Conservation (phyloP, 257 asterid species). For the Paulownia fortunei region DNA sequence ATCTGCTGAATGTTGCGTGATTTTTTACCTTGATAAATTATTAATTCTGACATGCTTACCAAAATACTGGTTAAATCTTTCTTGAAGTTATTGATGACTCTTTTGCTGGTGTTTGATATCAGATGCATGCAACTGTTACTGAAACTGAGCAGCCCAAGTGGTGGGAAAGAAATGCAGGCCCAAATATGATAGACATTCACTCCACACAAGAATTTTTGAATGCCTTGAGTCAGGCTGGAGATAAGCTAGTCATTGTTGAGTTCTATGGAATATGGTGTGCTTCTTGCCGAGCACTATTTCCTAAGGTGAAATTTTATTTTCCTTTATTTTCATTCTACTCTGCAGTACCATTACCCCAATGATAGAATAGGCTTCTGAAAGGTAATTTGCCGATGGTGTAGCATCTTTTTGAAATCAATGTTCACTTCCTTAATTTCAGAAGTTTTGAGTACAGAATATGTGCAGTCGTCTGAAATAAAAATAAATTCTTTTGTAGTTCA, state of each 20-base stretch:
- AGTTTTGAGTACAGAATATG: background rate
- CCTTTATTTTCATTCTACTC: background rate
- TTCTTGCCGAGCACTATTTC: conserved; percentile 80
- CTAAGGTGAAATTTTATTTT: conserved; percentile 51
- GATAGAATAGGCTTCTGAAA: conserved; percentile 10
- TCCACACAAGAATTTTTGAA: conserved; percentile 67
- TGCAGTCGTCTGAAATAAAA: background rate
- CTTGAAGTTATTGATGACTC: background rate
- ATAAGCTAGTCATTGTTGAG: conserved; percentile 73
- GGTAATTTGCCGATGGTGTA: background rate
- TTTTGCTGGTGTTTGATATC: background rate
- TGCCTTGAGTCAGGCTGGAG: conserved; percentile 78
- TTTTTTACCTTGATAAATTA: background rate
- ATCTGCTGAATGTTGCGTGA: background rate
- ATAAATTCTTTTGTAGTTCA: background rate
- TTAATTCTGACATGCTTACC: background rate
- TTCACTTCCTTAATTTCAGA: background rate
- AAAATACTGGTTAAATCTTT: background rate
- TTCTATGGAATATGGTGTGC: conserved; percentile 90
- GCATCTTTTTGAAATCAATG: background rate
- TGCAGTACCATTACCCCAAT: background rate
- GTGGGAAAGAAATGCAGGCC: conserved; percentile 83
- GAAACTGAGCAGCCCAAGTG: conserved; percentile 71
- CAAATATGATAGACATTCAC: too few relatives aligned
- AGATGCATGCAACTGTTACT: conserved; percentile 61